Conservation (phyloP, 768 basidiomycete species). For the Tremella mesenterica region DNA sequence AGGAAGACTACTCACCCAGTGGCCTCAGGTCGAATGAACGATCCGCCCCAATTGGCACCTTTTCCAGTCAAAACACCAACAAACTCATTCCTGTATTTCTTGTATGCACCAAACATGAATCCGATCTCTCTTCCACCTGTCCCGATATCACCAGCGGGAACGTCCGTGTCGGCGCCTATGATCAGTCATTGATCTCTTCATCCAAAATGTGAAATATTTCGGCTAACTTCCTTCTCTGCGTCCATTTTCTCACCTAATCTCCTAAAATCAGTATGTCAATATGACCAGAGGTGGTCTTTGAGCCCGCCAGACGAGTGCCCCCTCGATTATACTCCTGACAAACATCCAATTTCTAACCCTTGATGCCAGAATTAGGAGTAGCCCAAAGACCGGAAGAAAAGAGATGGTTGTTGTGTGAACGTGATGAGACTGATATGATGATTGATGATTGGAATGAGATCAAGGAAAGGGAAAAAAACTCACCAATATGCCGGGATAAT, state of each 20-base stretch:
- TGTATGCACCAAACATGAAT: slow-evolving; percentile 70
- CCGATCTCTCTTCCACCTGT: slow-evolving; percentile 68
- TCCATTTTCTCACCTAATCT: too few species aligned
- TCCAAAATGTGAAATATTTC: too few species aligned
- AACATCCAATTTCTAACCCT: too few species aligned
- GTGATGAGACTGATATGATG: too few species aligned
- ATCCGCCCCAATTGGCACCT: slow-evolving; percentile 62
- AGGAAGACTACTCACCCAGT: slow-evolving; percentile 21
- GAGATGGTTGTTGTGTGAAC: too few species aligned
- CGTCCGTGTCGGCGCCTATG: slow-evolving; percentile 60
- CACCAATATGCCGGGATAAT: slow-evolving; percentile 50
- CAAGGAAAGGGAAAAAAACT: not conserved
- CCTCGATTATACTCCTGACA: too few species aligned
- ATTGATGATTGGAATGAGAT: not conserved
- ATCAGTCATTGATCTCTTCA: not conserved
- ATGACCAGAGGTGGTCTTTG: too few species aligned
- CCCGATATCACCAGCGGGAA: slow-evolving; percentile 60
- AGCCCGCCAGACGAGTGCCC: too few species aligned
- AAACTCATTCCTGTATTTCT: slow-evolving; percentile 63
- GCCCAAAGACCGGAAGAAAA: too few species aligned
- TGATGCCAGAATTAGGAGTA: too few species aligned
- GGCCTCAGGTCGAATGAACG: slow-evolving; percentile 63
- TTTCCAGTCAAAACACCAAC: slow-evolving; percentile 63
- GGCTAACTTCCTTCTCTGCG: too few species aligned
- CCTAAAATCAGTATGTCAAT: too few species aligned